These are phyloP conservation scores for Pseudopediastrum boryanum DNA, from an alignment of 139 green algal species.

Conservation along the genomic window DNA sequence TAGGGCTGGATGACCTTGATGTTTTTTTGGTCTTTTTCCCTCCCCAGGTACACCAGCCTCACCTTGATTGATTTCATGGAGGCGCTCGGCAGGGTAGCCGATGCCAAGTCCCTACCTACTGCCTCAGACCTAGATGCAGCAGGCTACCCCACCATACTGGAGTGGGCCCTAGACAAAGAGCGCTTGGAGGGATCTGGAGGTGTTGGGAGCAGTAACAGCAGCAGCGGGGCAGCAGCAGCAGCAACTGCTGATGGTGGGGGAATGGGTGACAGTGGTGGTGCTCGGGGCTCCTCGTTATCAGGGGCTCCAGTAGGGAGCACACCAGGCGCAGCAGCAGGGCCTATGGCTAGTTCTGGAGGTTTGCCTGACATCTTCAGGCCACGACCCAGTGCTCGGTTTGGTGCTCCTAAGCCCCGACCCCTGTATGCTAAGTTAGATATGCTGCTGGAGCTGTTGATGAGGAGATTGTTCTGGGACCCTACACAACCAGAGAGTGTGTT, in stretches of 20 bases:
- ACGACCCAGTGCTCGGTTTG: conserved; percentile 38
- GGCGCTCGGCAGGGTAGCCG: conserved; percentile 65
- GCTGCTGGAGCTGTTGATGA: conserved; percentile 77
- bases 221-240: background rate
- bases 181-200: conserved; percentile 42
- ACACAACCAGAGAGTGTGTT: conserved; percentile 58
- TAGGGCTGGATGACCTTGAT: no score
- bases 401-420: conserved; percentile 54
- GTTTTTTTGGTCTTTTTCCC: no score
- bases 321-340: conserved; percentile 5
- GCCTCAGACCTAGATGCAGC: conserved; percentile 53
- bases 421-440: conserved; percentile 76
- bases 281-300: no score
- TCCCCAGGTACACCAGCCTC: conserved; percentile 54
- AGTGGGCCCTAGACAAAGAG: conserved; percentile 72
- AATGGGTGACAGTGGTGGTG: background rate
- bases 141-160: conserved; percentile 68
- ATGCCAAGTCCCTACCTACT: conserved; percentile 70
- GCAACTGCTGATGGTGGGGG: background rate
- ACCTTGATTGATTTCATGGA: conserved; percentile 81
- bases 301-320: background rate
- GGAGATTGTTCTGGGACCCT: conserved; percentile 70
- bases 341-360: background rate
- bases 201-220: no score
- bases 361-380: conserved; percentile 50